Evolutionary conservation across 768 basidiomycete species (phyloP), one percentile per base, ranked within the genome.

Genomic region (Hebeloma cylindrosporum): DNA sequence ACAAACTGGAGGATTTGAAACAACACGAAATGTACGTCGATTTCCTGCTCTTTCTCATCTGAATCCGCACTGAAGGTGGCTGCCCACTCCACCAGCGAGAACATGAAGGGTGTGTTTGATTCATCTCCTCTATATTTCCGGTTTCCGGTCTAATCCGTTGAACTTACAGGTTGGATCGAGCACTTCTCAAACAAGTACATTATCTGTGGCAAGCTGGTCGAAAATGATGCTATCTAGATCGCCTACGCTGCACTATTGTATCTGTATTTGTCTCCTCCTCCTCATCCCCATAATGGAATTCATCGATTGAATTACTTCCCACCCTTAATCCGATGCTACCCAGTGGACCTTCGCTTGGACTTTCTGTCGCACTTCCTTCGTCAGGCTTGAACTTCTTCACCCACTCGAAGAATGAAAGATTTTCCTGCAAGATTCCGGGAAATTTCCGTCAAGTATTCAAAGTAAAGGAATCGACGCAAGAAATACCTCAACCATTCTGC

Each of bases 121-220:
- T 13, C 32, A 36, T 18, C 10, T 23, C 28, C 20, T 25, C 35
- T 16, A 14, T 20, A n/a, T 22, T 20, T 26, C 11, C 23, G 14
- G 14, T 22, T 7, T 5, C 38, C 54, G 32, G 54, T 23, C 11
- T 40, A 40, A 28, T 43, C 43, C 43, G 35, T 13, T 37, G 18
- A 36, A n/a, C n/a, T 28, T 5, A 26, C 56, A 88, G 88, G 90
- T 17, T 97, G 93, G 93, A 85, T 92, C 49, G 89, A 93, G 17
- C 93, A 95, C 62, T 96, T 97, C 67, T 78, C 82, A 29, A 84
- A 81, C 75, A 96, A 95, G 63, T 95, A 96, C 61, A 90, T 92
- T 59, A 66, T 92, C 37, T 93, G 91, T 58, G 93, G 93, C 31
- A 85, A 80, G 58, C 76, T 97, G 18, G 87, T 93, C 40, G 87